These are phyloP conservation scores for Sarocladium brachiariae DNA, from an alignment of 2,329 filamentous ascomycete species.

Conservation along the genomic window DNA sequence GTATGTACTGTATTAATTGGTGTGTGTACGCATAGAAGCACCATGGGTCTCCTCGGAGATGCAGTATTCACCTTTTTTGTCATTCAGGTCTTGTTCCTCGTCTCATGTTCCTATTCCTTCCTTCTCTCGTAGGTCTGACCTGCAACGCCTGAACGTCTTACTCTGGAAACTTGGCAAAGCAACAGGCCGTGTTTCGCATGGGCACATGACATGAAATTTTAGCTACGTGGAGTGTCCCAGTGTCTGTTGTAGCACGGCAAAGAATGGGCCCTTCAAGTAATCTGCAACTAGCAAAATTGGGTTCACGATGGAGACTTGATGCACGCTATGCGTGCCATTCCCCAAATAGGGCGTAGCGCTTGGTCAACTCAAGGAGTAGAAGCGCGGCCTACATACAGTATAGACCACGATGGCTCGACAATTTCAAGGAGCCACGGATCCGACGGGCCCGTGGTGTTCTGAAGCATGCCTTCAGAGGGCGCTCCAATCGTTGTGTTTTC, in stretches of 20 bases:
- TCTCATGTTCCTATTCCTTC: background rate
- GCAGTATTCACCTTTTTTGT: background rate
- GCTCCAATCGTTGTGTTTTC: background rate
- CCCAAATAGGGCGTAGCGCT: conserved; percentile 3
- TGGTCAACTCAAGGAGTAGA: background rate
- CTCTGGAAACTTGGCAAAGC: background rate
- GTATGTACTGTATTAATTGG: conserved; percentile 2
- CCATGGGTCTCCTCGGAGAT: conserved; percentile 1
- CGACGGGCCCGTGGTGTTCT: background rate
- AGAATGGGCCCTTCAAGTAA: no score
- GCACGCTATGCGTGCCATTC: background rate
- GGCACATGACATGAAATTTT: conserved; percentile 2
- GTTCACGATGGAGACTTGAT: conserved; percentile 5
- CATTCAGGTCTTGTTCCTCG: no score
- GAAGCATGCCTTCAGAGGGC: background rate
- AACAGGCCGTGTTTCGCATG: background rate
- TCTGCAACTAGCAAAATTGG: background rate
- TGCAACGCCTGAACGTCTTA: background rate
- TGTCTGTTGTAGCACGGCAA: background rate
- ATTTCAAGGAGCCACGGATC: background rate
- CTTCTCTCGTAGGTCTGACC: background rate
- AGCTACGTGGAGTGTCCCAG: background rate
- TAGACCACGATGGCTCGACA: background rate
- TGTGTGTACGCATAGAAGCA: no score
- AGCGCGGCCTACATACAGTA: background rate